phyloP scores from a whole-genome alignment of 768 basidiomycete species.

The Calocera cornea region DNA sequence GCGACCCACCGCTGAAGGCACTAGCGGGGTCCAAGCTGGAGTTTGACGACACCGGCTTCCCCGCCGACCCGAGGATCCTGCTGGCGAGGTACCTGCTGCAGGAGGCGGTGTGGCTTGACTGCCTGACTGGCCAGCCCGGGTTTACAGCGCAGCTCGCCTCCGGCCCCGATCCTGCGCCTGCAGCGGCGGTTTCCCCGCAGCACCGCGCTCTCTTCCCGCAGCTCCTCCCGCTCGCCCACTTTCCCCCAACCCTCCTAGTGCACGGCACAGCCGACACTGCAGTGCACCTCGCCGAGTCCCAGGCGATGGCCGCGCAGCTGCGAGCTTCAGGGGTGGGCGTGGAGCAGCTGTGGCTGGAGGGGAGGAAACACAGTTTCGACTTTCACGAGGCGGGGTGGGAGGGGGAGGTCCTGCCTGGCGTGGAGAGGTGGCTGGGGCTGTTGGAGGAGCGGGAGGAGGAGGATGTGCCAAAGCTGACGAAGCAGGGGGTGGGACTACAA shows the following conservation, averaged over 20 bases:
- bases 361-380: constrained; percentile 45
- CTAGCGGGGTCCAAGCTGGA: constrained; percentile 19
- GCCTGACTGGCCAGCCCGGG: constrained; percentile 34
- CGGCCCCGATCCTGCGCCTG: constrained; percentile 13
- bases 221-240: constrained; percentile 24
- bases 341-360: constrained; percentile 29
- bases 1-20: constrained; percentile 35
- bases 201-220: constrained; percentile 37
- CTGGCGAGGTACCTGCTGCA: constrained; percentile 46
- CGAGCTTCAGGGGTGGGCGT: constrained; percentile 26
- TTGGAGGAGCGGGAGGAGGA: constrained; percentile 17
- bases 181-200: constrained; percentile 20
- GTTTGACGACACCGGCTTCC: constrained; percentile 34
- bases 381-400: constrained; percentile 33
- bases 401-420: constrained; percentile 12
- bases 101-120: constrained; percentile 43
- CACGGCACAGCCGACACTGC: constrained; percentile 39
- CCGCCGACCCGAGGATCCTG: constrained; percentile 49
- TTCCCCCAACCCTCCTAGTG: constrained; percentile 36
- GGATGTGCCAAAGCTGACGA: constrained; percentile 17
- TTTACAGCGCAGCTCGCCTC: constrained; percentile 28
- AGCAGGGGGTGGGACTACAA: no score
- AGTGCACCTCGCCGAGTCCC: constrained; percentile 33
- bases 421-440: no score
- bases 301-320: constrained; percentile 26